Conservation (phyloP, 805 yeast genomes). For the Blastobotrys peoriensis region DNA sequence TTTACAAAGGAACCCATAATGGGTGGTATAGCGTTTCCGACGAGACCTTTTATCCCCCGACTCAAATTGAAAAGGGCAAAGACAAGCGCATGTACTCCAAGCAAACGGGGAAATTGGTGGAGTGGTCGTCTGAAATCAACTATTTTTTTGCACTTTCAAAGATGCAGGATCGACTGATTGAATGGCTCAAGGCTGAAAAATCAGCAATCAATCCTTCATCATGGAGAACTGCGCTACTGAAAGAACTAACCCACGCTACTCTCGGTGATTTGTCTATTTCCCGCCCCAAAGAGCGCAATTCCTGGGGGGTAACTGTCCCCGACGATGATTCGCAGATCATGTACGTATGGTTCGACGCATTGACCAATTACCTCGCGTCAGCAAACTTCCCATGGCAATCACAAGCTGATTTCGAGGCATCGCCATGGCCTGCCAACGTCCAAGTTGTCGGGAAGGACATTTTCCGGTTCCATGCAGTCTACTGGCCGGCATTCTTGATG, state of each 20-base stretch:
- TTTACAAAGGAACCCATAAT: slow-evolving; percentile 74
- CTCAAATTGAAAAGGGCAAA: slow-evolving; percentile 48
- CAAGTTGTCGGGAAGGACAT: slow-evolving; percentile 94
- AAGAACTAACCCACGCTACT: slow-evolving; percentile 42
- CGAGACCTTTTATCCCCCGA: slow-evolving; percentile 86
- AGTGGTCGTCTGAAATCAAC: slow-evolving; percentile 71
- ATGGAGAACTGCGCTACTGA: slow-evolving; percentile 48
- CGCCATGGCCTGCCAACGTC: slow-evolving; percentile 55
- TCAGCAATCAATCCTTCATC: slow-evolving; percentile 60
- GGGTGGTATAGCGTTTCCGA: slow-evolving; percentile 97
- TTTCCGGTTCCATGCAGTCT: slow-evolving; percentile 76
- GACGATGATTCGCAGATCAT: slow-evolving; percentile 68
- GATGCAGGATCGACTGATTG: slow-evolving; percentile 52
- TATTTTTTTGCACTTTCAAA: slow-evolving; percentile 73
- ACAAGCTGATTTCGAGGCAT: slow-evolving; percentile 15
- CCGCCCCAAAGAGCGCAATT: slow-evolving; percentile 67
- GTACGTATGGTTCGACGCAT: slow-evolving; percentile 97
- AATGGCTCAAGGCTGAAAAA: slow-evolving; percentile 43
- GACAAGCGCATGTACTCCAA: slow-evolving; percentile 33
- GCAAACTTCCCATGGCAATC: slow-evolving; percentile 48
- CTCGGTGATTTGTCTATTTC: slow-evolving; percentile 79
- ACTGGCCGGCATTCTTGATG: slow-evolving; percentile 89
- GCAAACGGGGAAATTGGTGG: slow-evolving; percentile 74
- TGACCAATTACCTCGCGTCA: slow-evolving; percentile 75
- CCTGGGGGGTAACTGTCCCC: slow-evolving; percentile 93